Evolutionary conservation across 2,329 filamentous ascomycete species (phyloP).

Genomic region (Ophiostoma himal-ulmi): DNA sequence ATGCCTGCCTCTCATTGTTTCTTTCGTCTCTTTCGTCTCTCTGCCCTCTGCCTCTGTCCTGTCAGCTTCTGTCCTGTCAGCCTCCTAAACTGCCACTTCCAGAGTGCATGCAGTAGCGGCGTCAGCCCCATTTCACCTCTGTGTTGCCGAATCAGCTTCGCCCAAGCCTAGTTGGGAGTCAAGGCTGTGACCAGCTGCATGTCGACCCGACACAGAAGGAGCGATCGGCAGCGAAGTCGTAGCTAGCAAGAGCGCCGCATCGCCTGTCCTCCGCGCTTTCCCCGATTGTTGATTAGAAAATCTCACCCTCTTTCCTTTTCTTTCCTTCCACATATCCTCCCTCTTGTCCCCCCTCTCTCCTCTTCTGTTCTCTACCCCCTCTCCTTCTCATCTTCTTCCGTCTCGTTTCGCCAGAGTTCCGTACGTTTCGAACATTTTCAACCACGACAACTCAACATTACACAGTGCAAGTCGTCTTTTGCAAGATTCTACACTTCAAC

Average conservation of each 20-base stretch:
- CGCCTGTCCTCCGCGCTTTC: background rate
- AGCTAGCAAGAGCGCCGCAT: background rate
- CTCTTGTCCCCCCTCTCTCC: background rate
- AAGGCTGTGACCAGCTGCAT: background rate
- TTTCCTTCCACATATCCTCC: background rate
- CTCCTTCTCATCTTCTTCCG: background rate
- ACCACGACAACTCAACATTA: background rate
- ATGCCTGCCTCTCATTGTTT: background rate
- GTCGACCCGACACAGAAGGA: background rate
- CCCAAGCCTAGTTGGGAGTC: background rate
- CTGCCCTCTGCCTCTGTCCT: background rate
- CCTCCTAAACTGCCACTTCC: background rate
- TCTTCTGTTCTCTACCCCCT: background rate
- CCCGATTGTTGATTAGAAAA: constrained; percentile 5
- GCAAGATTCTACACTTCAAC: background rate
- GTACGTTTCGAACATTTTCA: background rate
- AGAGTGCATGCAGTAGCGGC: constrained; percentile 8
- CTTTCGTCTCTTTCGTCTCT: background rate
- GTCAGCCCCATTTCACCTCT: background rate
- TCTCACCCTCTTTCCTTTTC: background rate
- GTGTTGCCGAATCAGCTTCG: background rate
- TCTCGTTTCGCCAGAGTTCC: background rate
- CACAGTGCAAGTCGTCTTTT: background rate
- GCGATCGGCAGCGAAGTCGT: background rate
- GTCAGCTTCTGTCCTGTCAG: constrained; percentile 2